phyloP scores from a whole-genome alignment of 2,329 filamentous ascomycete species.

The Colletotrichum truncatum region DNA sequence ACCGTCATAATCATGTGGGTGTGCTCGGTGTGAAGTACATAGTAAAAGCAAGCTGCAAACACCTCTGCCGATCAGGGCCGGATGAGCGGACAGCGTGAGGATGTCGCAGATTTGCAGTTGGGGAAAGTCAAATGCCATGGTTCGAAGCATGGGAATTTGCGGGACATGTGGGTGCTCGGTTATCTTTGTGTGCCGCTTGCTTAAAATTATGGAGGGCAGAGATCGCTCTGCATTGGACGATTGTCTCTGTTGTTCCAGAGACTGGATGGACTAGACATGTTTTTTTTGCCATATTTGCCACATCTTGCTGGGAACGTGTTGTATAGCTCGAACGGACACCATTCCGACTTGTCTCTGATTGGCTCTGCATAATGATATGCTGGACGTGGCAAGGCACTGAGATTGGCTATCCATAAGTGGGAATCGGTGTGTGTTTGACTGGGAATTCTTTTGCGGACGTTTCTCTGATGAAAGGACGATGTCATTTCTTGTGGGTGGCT shows the following conservation, averaged over 20 bases:
- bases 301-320: neutral
- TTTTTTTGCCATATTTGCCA: constrained; percentile 15
- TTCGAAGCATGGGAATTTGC: constrained; percentile 17
- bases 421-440: too few relatives aligned
- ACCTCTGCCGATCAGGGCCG: too few relatives aligned
- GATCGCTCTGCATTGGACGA: constrained; percentile 1
- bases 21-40: neutral
- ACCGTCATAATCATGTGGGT: neutral
- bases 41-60: neutral
- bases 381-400: too few relatives aligned
- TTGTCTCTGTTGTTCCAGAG: constrained; percentile 1
- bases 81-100: neutral
- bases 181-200: constrained; percentile 3
- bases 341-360: neutral
- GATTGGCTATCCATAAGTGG: neutral
- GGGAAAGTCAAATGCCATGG: constrained; percentile 17
- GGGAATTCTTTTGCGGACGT: neutral
- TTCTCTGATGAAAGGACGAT: constrained; percentile 4
- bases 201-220: neutral
- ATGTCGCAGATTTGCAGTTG: neutral
- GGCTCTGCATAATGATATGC: neutral
- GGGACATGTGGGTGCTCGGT: constrained; percentile 2
- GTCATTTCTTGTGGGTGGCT: constrained; percentile 3
- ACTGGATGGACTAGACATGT: constrained; percentile 5
- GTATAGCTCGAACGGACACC: neutral